Evolutionary conservation across 805 yeast genomes (phyloP), one percentile per base, ranked within the genome.

Genomic region (Candida orba): DNA sequence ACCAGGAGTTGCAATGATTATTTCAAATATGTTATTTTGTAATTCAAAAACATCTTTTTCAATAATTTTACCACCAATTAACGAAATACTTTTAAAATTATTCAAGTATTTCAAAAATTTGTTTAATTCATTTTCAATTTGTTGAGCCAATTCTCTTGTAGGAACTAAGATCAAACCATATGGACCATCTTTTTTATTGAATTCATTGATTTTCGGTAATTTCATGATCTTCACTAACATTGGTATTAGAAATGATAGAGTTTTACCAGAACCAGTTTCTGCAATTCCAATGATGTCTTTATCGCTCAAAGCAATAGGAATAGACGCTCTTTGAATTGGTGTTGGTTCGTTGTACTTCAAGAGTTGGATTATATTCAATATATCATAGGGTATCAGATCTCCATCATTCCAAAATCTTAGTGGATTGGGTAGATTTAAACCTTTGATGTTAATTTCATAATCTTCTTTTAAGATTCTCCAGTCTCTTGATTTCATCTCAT

Each of bases 181-280:
- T 0, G 95, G 85, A 0, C 95, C 88, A 49, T 83, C 82, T 9
- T 52, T 49, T 45, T 68, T 71, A 31, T 76, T 70, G 14, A 57
- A 48, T n/a, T 66, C 72, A 44, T 72, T 75, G 23, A 76, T 53
- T 17, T 67, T 57, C 1, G 79, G 77, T 35, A 66, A 62, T 56
- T 61, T 73, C 64, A 63, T 49, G 14, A 83, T 66, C 50, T 77
- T 79, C 2, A 78, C 59, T 9, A 85, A 57, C 40, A 87, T 63
- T 0, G 99, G 98, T 2, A 91, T 62, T 10, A 85, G 59, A 62
- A 81, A 91, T 2, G 95, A 83, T 12, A 90, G 67, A 0, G 99
- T 91, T 59, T 93, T 91, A 54, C 99, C 99, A 1, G 95, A 85
- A 12, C 99, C 99, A 0, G 99, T 91, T 52, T 89, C 89, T 0